Percentiles rank a stretch among this genome's conserved stretches.
These are phyloP conservation scores for Zoysia japonica DNA, from an alignment of 176 grass and related monocot genomes.

Conservation along the genomic window DNA sequence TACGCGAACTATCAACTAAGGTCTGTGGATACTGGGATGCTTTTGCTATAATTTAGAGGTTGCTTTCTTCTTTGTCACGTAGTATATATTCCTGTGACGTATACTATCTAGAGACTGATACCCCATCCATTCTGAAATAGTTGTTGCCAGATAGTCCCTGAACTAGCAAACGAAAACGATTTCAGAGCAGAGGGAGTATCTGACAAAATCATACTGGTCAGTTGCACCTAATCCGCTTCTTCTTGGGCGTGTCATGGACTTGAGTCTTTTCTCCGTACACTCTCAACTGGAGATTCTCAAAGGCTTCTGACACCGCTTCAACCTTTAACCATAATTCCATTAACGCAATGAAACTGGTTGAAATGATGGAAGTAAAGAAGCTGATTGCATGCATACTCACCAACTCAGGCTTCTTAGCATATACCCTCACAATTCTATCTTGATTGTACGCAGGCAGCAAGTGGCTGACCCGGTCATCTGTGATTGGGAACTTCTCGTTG, in stretches of 20 bases:
- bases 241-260: conserved; percentile 84
- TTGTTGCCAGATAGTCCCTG: too few relatives aligned
- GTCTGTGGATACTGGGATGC: too few relatives aligned
- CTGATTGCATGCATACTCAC: conserved; percentile 41
- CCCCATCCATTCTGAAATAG: too few relatives aligned
- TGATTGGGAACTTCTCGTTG: conserved; percentile 72
- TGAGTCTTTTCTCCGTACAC: conserved; percentile 87
- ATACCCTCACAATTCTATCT: conserved; percentile 85
- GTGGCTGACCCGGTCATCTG: conserved; percentile 86
- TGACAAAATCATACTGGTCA: conserved; percentile 9
- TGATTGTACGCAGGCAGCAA: conserved; percentile 65
- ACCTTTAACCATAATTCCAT: conserved; percentile 49
- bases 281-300: conserved; percentile 82
- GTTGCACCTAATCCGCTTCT: conserved; percentile 50
- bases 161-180: too few relatives aligned
- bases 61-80: too few relatives aligned
- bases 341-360: not conserved
- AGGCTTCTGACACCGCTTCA: conserved; percentile 74
- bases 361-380: not conserved
- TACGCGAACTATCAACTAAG: too few relatives aligned
- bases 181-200: not conserved
- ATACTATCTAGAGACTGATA: too few relatives aligned
- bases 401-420: conserved; percentile 81
- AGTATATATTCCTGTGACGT: too few relatives aligned
- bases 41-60: too few relatives aligned